phyloP scores from a whole-genome alignment of 1,139 yeast species.

The Suhomyces maxii region DNA sequence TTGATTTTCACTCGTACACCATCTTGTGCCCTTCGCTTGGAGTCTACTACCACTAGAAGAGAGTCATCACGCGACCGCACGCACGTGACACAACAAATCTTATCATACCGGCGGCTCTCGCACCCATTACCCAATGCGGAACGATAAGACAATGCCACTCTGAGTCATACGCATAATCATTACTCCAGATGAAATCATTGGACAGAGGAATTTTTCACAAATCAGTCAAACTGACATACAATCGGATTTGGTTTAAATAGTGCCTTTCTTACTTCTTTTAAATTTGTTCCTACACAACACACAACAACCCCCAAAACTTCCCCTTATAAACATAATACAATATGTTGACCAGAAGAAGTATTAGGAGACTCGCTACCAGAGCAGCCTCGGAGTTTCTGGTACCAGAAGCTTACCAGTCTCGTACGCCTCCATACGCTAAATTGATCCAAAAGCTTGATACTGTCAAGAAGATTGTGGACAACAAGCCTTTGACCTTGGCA shows the following conservation, averaged over 20 bases:
- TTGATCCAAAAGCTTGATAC: conserved; percentile 60
- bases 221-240: too few relatives aligned
- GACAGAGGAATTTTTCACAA: conserved; percentile 6
- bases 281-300: too few relatives aligned
- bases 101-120: conserved; percentile 6
- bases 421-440: conserved; percentile 87
- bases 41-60: too few relatives aligned
- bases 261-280: too few relatives aligned
- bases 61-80: not conserved
- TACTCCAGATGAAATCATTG: conserved; percentile 5
- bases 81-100: not conserved
- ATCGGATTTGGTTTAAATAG: too few relatives aligned
- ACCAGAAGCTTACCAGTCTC: conserved; percentile 60
- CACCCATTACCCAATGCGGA: conserved; percentile 2
- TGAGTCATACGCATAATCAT: conserved; percentile 11
- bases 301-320: not conserved
- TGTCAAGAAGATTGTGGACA: conserved; percentile 63
- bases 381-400: conserved; percentile 35
- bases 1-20: too few relatives aligned
- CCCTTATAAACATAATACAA: not conserved
- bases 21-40: too few relatives aligned
- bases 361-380: conserved; percentile 36
- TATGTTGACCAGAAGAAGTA: conserved; percentile 12
- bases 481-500: conserved; percentile 83
- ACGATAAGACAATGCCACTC: conserved; percentile 1